Base-by-base conservation (phyloP, 257 asterid species). In the Avicennia marina region DNA sequence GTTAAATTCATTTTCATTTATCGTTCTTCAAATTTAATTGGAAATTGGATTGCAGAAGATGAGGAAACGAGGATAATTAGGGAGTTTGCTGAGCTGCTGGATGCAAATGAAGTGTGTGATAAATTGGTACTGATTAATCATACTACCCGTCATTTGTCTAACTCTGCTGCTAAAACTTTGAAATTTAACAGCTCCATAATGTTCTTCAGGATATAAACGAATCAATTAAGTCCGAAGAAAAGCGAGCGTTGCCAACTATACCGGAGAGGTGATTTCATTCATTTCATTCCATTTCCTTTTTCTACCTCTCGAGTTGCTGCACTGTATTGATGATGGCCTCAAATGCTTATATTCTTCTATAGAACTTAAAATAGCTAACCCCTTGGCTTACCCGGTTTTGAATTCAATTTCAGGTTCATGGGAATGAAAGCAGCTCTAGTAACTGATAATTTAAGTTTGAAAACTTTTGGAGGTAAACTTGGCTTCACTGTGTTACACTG, bases 81-180 rank as follows among this genome's bases (percentile, higher is more conserved):
- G 74, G 96, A 88, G 71, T 75, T 88, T 29, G 84, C 87, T 0
- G 90, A 88, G 75, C 72, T 91, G 33, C 75, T 91, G 36, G 97
- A 88, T 75, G 61, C 93, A 56, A 63, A 70, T 52, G 89, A 78
- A 77, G 80, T 77, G 19, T 73, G 70, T 48, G 64, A 32, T 36
- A 63, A 63, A 34, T 42, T 54, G 83, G 95, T 83, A 65, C 32
- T 40, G 29, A 7, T 51, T n/a, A 18, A 27, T 65, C 7, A 33
- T 16, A 26, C 11, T 41, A 20, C 31, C 34, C 4, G 6, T 7
- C 4, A 15, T 33, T 48, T 49, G 33, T 19, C 18, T 16, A 6
- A 51, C 22, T 25, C n/a, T 0, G 4, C 20, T 12, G 2, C 11
- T 51, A 1, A 2, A n/a, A 24, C 4, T 12, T 15, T 5, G 40